These are phyloP conservation scores for Xanthoconium separans DNA, from an alignment of 1,284 basidiomycete genomes.

Conservation along the genomic window DNA sequence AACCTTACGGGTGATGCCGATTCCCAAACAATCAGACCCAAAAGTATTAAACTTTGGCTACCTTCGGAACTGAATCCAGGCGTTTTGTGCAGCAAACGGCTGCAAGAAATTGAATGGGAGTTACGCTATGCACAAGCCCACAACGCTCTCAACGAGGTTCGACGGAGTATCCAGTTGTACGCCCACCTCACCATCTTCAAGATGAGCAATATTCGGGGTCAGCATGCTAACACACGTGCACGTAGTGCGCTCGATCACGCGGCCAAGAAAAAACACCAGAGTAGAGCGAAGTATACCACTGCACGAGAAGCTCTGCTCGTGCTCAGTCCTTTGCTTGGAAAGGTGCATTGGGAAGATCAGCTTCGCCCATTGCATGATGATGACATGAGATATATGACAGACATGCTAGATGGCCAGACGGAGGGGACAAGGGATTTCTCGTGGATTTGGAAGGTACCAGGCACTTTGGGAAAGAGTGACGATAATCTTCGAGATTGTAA, in stretches of 20 bases:
- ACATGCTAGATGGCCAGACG: constrained; percentile 1
- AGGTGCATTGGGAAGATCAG: background rate
- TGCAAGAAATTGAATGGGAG: background rate
- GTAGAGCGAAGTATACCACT: background rate
- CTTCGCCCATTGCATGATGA: background rate
- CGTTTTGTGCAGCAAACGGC: background rate
- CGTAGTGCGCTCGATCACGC: background rate
- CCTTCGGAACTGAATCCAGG: background rate
- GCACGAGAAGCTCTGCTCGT: background rate
- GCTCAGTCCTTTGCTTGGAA: background rate
- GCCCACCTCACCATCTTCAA: background rate
- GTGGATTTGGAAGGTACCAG: constrained; percentile 2
- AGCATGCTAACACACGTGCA: background rate
- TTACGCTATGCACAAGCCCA: background rate
- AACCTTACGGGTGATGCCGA: background rate
- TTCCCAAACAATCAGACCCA: background rate
- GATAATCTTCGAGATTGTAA: background rate
- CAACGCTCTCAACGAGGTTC: background rate
- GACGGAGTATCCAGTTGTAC: background rate
- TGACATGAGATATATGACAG: constrained; percentile 1
- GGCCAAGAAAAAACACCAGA: background rate
- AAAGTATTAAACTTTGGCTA: background rate
- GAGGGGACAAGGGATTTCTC: background rate
- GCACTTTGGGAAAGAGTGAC: background rate
- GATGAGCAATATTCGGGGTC: background rate